Evolutionary conservation across 768 basidiomycete genomes (phyloP).

Genomic region (Nevesoporus exiguus): DNA sequence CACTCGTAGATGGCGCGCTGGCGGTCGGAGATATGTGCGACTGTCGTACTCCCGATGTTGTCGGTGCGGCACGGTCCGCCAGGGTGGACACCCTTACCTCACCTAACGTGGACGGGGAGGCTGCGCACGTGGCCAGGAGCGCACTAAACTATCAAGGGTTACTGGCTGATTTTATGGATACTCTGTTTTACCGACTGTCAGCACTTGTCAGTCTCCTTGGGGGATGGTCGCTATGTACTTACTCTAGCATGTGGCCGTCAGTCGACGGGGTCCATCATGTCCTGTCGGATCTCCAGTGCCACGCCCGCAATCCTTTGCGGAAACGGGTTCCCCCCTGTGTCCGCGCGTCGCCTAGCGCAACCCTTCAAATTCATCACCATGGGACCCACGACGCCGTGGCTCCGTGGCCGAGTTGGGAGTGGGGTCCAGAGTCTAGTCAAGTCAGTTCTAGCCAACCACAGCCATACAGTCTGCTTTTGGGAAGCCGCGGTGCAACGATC

Average conservation of each 20-base stretch:
- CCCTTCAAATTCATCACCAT: conserved; percentile 23
- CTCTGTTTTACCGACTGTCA: background rate
- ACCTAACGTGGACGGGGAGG: conserved; percentile 3
- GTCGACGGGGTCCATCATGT: background rate
- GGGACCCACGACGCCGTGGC: conserved; percentile 15
- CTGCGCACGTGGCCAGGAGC: conserved; percentile 7
- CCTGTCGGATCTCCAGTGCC: background rate
- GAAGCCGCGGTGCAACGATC: background rate
- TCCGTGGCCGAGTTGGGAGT: conserved; percentile 12
- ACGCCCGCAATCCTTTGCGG: conserved; percentile 2
- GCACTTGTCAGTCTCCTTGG: conserved; percentile 2
- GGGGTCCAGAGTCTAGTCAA: background rate
- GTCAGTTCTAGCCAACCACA: background rate
- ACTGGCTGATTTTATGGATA: background rate
- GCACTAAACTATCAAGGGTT: background rate
- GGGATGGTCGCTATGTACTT: conserved; percentile 4
- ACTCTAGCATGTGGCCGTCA: conserved; percentile 7
- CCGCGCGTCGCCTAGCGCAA: conserved; percentile 9
- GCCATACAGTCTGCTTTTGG: conserved; percentile 2
- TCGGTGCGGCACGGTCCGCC: conserved; percentile 9
- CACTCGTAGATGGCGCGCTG: conserved; percentile 9
- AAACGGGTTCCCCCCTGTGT: background rate
- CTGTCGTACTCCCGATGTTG: conserved; percentile 16
- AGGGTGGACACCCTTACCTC: background rate
- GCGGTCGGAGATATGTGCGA: conserved; percentile 18